Evolutionary conservation across 1,139 yeast species (phyloP).

Genomic region (Candida sanyaensis): DNA sequence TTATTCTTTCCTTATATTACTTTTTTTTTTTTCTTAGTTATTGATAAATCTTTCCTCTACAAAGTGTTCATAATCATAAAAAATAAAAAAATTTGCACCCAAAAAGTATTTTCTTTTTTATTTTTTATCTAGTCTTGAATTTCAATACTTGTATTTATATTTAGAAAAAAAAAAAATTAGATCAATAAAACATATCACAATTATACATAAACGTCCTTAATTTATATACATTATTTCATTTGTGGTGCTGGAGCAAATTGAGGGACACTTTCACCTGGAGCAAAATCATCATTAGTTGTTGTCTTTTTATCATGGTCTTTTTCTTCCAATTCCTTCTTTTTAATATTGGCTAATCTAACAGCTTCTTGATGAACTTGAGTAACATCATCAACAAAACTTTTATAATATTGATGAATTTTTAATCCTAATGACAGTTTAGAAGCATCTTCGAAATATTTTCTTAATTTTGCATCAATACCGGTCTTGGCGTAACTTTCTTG

Average conservation of each 20-base stretch:
- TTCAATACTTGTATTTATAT: no score
- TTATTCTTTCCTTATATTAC: not conserved
- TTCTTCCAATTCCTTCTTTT: conserved; percentile 27
- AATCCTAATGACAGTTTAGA: conserved; percentile 37
- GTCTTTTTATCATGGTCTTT: conserved; percentile 13
- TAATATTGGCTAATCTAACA: conserved; percentile 62
- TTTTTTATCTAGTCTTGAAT: no score
- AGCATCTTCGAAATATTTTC: conserved; percentile 39
- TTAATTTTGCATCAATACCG: conserved; percentile 12
- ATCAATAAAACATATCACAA: not conserved
- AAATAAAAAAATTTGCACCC: conserved; percentile 1
- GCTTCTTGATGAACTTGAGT: conserved; percentile 74
- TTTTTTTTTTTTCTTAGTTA: not conserved
- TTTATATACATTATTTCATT: not conserved
- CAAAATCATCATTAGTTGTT: not conserved
- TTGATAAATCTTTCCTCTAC: no score
- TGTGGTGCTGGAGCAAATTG: conserved; percentile 1
- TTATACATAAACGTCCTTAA: no score
- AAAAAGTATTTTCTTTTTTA: not conserved
- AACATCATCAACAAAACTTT: conserved; percentile 57
- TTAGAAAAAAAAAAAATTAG: not conserved
- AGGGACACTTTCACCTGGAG: not conserved
- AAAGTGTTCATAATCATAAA: not conserved
- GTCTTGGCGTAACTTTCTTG: conserved; percentile 13
- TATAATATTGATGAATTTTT: conserved; percentile 37